Evolutionary conservation across 2,329 filamentous ascomycete genomes (phyloP), one percentile per base, ranked within the genome.

Genomic region (Whalleya microplaca): DNA sequence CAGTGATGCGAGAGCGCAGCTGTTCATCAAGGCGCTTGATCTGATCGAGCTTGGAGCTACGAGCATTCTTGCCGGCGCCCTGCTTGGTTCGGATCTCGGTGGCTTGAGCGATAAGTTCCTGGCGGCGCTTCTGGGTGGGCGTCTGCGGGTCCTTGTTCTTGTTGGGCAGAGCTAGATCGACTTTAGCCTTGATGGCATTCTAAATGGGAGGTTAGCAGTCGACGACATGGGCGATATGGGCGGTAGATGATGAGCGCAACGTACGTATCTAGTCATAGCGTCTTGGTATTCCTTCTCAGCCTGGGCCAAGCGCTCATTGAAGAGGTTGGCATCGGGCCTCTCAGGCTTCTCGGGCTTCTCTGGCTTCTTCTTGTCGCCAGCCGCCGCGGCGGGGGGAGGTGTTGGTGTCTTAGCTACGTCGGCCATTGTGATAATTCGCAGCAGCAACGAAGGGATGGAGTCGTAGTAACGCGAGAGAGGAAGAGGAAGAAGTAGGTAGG

Each of bases 11-110:
- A 69, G 87, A 86, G 79, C 94, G 94, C 70, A 99, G 81, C 73
- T 92, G 90, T 72, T 93, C 89, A 68, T 98, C 93, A 58, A 96
- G 86, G 66, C 88, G 87, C 84, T 95, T 96, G 79, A 97, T 90
- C 78, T 96, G 91, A 69, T 97, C 93, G 69, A 91, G 84, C 74
- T 93, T 88, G 71, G 84, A 82, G 67, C 83, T 84, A 53, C 93
- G 90, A 51, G 89, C 87, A 57, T 87, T 84, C 83, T 99, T 99
- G 80, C 91, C 90, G 58, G 86, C 88, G 66, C 88, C 88, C 79
- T 98, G 95, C 79, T 95, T 89, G 74, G 88, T 84, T 62, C 91
- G 89, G 75, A 99, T 97, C 65, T 89, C 84, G 72, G 88, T 89
- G 69, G 92, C 84, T 78, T 98, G 86, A 52, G 86, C 80, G 69